phyloP scores from a whole-genome alignment of 202 grass and related monocot species.

The Panicum virgatum region DNA sequence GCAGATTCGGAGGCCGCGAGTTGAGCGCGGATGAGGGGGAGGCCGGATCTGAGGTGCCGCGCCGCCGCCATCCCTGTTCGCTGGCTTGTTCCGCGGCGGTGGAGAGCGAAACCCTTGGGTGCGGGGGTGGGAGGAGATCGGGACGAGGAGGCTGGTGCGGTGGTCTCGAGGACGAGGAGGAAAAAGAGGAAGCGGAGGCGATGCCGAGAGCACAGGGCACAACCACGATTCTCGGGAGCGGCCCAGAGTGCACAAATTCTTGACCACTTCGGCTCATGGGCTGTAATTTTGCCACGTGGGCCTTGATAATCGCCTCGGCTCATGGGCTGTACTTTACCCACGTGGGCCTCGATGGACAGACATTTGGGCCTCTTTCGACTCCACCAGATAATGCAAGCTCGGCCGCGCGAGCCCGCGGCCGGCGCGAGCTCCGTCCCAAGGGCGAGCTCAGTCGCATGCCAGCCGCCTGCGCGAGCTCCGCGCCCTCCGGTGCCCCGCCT shows the following conservation, averaged over 20 bases:
- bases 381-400: too few species aligned
- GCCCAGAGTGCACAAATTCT: not conserved
- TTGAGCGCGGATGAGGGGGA: slow-evolving; percentile 38
- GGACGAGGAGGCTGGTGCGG: slow-evolving; percentile 1
- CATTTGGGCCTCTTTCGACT: not conserved
- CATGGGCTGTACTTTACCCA: not conserved
- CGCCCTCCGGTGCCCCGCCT: too few species aligned
- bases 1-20: slow-evolving; percentile 36
- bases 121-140: not conserved
- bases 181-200: not conserved
- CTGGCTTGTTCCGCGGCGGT: not conserved
- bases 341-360: not conserved
- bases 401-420: too few species aligned
- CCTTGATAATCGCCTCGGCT: not conserved
- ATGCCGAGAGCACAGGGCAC: not conserved
- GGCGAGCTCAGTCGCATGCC: too few species aligned
- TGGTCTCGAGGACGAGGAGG: slow-evolving; percentile 16
- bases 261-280: not conserved
- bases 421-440: too few species aligned
- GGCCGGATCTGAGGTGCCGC: slow-evolving; percentile 54
- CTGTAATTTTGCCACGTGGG: not conserved
- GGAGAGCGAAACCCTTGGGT: slow-evolving; percentile 32
- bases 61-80: slow-evolving; percentile 46
- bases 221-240: not conserved
- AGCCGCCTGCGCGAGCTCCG: too few species aligned